Evolutionary conservation across 768 basidiomycete species (phyloP).

Genomic region (Macrocybe gigantea): DNA sequence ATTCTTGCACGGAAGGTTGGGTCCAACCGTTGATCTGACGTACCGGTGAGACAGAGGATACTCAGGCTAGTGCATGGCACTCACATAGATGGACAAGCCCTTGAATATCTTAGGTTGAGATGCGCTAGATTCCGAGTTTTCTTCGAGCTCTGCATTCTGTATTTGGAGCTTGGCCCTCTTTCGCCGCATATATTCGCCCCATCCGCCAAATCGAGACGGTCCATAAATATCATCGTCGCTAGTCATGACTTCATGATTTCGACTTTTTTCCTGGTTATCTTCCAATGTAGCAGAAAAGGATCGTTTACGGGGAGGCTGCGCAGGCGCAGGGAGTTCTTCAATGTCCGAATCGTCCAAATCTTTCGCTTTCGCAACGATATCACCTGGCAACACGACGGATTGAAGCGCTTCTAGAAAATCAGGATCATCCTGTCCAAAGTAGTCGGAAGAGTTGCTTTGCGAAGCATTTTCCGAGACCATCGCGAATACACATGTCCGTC

Average conservation of each 20-base stretch:
- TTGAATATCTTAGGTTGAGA: conserved; percentile 52
- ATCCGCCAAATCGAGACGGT: conserved; percentile 73
- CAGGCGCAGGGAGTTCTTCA: conserved; percentile 28
- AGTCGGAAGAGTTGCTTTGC: conserved; percentile 42
- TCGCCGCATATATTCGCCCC: conserved; percentile 83
- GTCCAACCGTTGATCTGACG: conserved; percentile 87
- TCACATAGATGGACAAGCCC: conserved; percentile 78
- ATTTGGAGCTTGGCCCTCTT: conserved; percentile 90
- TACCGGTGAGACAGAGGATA: not conserved
- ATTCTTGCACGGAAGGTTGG: conserved; percentile 77
- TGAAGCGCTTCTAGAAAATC: conserved; percentile 45
- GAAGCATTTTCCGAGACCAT: conserved; percentile 11
- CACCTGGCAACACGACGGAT: conserved; percentile 41
- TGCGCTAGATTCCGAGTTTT: conserved; percentile 11
- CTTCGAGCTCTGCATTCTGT: conserved; percentile 49
- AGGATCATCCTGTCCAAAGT: conserved; percentile 50
- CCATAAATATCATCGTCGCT: conserved; percentile 58
- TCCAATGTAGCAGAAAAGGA: too few relatives aligned
- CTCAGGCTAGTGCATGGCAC: conserved; percentile 16
- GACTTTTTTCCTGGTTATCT: not conserved
- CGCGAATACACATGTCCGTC: conserved; percentile 1
- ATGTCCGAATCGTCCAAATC: conserved; percentile 10
- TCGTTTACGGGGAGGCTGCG: conserved; percentile 38
- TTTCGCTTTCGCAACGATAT: conserved; percentile 16
- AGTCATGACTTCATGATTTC: conserved; percentile 17